Base-by-base conservation (phyloP, 345 rosid genomes). In the Hibiscus trionum region DNA sequence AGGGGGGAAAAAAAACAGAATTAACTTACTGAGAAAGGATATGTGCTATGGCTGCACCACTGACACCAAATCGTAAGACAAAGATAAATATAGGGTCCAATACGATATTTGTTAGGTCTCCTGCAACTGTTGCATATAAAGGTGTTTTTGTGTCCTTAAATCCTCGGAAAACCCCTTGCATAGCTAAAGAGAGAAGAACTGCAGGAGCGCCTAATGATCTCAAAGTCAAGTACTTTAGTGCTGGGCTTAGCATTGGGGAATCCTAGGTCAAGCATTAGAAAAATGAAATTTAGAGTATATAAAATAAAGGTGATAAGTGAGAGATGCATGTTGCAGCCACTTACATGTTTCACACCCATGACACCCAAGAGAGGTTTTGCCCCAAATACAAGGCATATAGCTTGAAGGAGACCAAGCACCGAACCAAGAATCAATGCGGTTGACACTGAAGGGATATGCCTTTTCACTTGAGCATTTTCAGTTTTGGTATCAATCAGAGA, bases 31-130 rank as follows among this genome's bases (percentile, higher is more conserved):
- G 99, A 52, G 99, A 87, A 70, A 95, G 84, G 75, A 91, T 93
- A 66, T 95, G 99, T 0, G 99, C 93, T 73, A 91, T 92, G 79
- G 99, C 99, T 5, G 97, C 99, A 64, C 99, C 99, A 26, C 87
- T 92, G 61, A 92, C 89, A 0, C 99, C 99, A 44, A 87, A 76
- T 17, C 66, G 61, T 79, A 81, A 88, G 46, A 55, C 80, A 76
- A 91, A 91, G 70, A 95, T 95, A 55, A 95, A 91, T 33, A 91
- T 85, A 0, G 97, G 96, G 69, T 95, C 99, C 71, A 95, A 75
- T 60, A 88, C 65, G 50, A 95, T 85, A 79, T 95, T 95, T 71
- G 85, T 47, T 9, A 81, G 15, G 75, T 95, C 97, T 77, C 97
- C 97, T 3, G 75, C 81, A 15, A 90, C 97, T 95, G 83, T 94